Conservation (phyloP, 2,329 filamentous ascomycete species). For the Alternaria tenuissima region DNA sequence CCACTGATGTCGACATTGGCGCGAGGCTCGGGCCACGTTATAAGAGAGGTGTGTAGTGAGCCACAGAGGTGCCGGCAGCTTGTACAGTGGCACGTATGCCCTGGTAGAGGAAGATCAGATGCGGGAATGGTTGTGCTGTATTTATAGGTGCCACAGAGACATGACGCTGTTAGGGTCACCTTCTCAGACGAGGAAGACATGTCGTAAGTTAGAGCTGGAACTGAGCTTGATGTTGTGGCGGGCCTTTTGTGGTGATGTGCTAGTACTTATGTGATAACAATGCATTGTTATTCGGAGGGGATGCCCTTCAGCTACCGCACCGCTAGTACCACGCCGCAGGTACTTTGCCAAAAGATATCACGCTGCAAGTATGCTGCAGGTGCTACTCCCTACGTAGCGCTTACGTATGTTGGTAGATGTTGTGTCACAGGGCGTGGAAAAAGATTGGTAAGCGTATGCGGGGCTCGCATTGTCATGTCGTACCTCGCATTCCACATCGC, state of each 20-base stretch:
- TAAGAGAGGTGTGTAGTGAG: conserved; percentile 51
- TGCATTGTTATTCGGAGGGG: neutral
- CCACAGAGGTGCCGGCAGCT: conserved; percentile 60
- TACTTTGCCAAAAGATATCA: neutral
- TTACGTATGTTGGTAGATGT: neutral
- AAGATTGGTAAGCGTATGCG: conserved; percentile 28
- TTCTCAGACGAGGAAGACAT: conserved; percentile 13
- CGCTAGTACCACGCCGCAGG: neutral
- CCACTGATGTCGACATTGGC: conserved; percentile 38
- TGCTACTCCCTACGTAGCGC: neutral
- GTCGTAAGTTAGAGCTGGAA: neutral
- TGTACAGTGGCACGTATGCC: conserved; percentile 58
- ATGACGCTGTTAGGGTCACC: conserved; percentile 51
- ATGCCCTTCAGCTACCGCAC: neutral
- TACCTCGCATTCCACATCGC: conserved; percentile 13
- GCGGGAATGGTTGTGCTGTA: conserved; percentile 49
- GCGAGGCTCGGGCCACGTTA: conserved; percentile 50
- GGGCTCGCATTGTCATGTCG: conserved; percentile 16
- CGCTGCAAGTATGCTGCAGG: neutral
- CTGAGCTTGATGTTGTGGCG: neutral
- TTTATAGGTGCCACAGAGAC: conserved; percentile 57
- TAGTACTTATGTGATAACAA: neutral
- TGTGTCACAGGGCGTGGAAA: neutral
- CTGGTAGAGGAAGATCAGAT: conserved; percentile 54
- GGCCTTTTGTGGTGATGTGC: neutral